Evolutionary conservation across 306 rosid species (phyloP).

Genomic region (Cicer yamashitae): DNA sequence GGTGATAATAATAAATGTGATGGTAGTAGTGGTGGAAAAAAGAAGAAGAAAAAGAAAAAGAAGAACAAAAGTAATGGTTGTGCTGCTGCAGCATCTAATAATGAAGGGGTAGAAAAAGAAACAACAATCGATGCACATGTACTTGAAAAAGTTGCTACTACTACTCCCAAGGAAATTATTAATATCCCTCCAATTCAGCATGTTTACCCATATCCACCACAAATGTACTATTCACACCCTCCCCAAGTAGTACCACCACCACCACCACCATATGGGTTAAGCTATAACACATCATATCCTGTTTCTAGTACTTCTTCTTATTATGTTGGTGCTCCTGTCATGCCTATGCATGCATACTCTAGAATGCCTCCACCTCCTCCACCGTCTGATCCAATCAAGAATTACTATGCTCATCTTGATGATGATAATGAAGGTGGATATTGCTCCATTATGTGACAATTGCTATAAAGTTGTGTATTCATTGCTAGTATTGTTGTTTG

Average conservation of each 20-base stretch:
- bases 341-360: slow-evolving; percentile 66
- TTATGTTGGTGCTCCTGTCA: slow-evolving; percentile 52
- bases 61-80: slow-evolving; percentile 63
- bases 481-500: slow-evolving; percentile 23
- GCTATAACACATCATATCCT: slow-evolving; percentile 70
- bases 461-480: background rate
- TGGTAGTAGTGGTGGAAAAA: slow-evolving; percentile 43
- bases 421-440: slow-evolving; percentile 57
- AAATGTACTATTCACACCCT: slow-evolving; percentile 46
- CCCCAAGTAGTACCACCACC: slow-evolving; percentile 32
- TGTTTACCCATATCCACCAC: slow-evolving; percentile 59
- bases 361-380: slow-evolving; percentile 50
- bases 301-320: slow-evolving; percentile 53
- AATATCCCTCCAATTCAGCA: slow-evolving; percentile 58
- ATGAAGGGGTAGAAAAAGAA: slow-evolving; percentile 46
- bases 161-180: slow-evolving; percentile 38
- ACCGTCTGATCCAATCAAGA: slow-evolving; percentile 50
- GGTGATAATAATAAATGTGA: slow-evolving; percentile 40
- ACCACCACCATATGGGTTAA: slow-evolving; percentile 54
- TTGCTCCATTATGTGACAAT: slow-evolving; percentile 70
- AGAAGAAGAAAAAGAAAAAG: slow-evolving; percentile 79
- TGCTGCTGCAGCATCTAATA: slow-evolving; percentile 32
- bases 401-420: slow-evolving; percentile 9
- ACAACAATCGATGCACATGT: slow-evolving; percentile 35
- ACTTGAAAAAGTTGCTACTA: slow-evolving; percentile 22